Evolutionary conservation across 345 rosid genomes (phyloP), one percentile per base, ranked within the genome.

Genomic region (Streptanthus diversifolius): DNA sequence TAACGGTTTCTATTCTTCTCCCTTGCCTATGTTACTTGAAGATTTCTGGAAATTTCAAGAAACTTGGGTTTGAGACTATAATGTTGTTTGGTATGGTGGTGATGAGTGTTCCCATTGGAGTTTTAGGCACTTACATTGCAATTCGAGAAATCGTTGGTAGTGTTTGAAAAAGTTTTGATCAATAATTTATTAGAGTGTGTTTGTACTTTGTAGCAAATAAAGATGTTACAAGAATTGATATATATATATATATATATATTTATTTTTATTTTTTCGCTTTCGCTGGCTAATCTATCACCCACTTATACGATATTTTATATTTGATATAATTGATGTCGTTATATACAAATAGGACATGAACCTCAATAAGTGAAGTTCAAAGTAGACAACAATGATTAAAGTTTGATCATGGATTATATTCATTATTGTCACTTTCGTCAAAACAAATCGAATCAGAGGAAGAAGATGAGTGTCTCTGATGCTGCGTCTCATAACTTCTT

Each of bases 21-120:
- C 84, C 85, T 14, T 80, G 82, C 21, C 5, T 76, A 11, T 76
- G 84, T 64, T 80, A 78, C 76, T 63, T 75, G 81, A 82, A 78
- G 72, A 82, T 80, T 48, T 70, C 62, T 74, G 54, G 78, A 37
- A 63, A 43, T 11, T 45, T 76, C 44, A 53, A 61, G 74, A 52
- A 21, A 12, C 13, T 60, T 40, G 51, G 64, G 47, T 60, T 10
- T 22, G 79, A 75, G 75, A 52, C 69, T 32, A 4, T 69, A 8
- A n/a, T 75, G 48, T 62, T 75, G 70, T 60, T 33, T 41, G 56
- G 51, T 35, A 52, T 75, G 56, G 64, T 75, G 0, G 56, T 13
- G 12, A 61, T 69, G 70, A 54, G 79, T 75, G 48, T 68, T 75
- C 60, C 53, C 1, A 49, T 75, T 60, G 73, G 73, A 30, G 74